Evolutionary conservation across 106 monocot species (phyloP), one percentile per base, ranked within the genome.

Genomic region (Platanthera zijinensis): DNA sequence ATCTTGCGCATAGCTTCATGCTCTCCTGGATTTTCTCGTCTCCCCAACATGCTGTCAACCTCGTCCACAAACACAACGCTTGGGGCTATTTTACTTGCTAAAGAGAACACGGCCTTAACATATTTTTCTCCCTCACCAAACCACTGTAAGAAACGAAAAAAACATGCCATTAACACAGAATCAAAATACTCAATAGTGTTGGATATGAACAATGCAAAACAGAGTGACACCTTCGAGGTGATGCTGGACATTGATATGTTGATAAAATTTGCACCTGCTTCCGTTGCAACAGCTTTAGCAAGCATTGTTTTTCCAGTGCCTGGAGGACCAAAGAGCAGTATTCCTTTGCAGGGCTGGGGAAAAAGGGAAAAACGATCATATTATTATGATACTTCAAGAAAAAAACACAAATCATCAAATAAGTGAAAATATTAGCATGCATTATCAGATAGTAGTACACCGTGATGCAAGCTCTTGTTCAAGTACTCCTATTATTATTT

Each of bases 271-370:
- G 90, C 94, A 53, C 94, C 96, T 50, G 96, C 90, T 76, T 96
- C 96, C 11, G 92, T 92, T 22, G 96, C 96, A 85, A 96, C 89
- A 83, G 96, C 96, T 81, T 96, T 96, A 17, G 96, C 96, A 68
- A 96, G 90, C 96, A 96, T 96, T 19, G 96, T 96, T 92, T 96
- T 96, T 51, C 96, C 96, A 9, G 96, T 96, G 22, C 96, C 96
- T 69, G 96, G 96, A 61, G 96, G 96, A 39, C 96, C 96, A 84
- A 96, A 96, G 1, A 96, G 90, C 75, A 96, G 83, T 79, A 96
- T 96, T 57, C 96, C 96, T 66, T 92, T 92, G 90, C 96, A 96
- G 15, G 96, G 92, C 96, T 96, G 79, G 18, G 79, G 22, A 64
- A 46, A 32, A 76, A 67, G 57, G 59, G n/a, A 48, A 46, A 73